Base-by-base conservation (phyloP, 345 rosid genomes). In the Salix arbutifolia region DNA sequence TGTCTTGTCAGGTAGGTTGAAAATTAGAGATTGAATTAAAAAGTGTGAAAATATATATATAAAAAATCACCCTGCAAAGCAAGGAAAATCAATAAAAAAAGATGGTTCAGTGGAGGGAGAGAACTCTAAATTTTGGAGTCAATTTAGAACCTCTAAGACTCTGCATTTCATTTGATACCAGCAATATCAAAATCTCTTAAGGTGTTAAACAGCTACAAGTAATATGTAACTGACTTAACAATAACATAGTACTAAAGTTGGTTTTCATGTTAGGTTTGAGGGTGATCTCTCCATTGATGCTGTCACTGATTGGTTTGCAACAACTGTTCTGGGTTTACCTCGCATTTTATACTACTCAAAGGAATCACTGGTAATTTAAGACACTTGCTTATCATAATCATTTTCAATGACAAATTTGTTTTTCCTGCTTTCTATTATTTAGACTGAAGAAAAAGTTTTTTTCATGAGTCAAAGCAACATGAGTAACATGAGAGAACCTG, bases 271-370 rank as follows among this genome's bases (percentile, higher is more conserved):
- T 80, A 94, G 98, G 90, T 91, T 86, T 88, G 90, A 85, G 74
- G 96, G 92, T 72, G 91, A 88, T 76, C 85, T 88, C 37, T 91
- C 95, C 58, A 78, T 86, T 58, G 97, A 95, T 85, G 89, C 93
- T 67, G 83, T 95, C 69, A 85, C 89, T 7, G 92, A 93, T 84
- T 93, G 99, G 99, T 88, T 92, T 83, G 92, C 97, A 2, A 89
- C 91, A 46, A 65, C 79, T 38, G 79, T 92, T 50, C 91, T 95
- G 68, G 76, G 83, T 62, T 88, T 95, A 78, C 99, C 99, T 73
- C 92, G 97, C 80, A 89, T 95, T 83, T 88, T 87, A 73, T 95
- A 89, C 85, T 79, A 91, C 77, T 84, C 97, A 67, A 91, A 87
- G 88, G 99, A 95, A 75, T 78, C 99, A 79, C 79, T 95, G 91